Percentiles rank a stretch among this genome's conserved stretches.
phyloP scores from a whole-genome alignment of 108 stramenopile species.

The Stephanodiscus triporus region DNA sequence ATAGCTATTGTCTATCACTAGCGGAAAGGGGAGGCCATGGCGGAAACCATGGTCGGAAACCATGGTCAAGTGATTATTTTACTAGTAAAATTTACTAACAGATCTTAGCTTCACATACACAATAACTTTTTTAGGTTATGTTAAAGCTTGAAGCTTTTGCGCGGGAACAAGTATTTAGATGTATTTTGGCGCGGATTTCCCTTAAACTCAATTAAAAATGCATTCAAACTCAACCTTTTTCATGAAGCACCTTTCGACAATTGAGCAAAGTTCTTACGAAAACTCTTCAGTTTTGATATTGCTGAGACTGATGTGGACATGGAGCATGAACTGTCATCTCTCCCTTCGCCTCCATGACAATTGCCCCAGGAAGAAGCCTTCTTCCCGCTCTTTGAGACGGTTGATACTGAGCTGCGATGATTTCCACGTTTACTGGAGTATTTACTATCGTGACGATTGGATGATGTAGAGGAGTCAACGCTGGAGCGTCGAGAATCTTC shows the following conservation, averaged over 20 bases:
- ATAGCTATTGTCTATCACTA: too few relatives aligned
- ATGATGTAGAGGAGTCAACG: neutral
- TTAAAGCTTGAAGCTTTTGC: too few relatives aligned
- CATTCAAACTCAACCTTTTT: neutral
- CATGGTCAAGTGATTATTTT: too few relatives aligned
- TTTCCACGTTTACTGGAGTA: neutral
- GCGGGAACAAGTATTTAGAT: too few relatives aligned
- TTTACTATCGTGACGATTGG: neutral
- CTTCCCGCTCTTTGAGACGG: neutral
- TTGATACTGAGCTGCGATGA: neutral
- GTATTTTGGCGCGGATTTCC: too few relatives aligned
- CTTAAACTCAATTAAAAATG: too few relatives aligned
- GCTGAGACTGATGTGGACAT: neutral
- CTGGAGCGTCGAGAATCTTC: neutral
- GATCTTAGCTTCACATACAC: too few relatives aligned
- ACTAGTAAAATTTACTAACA: too few relatives aligned
- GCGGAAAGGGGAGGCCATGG: too few relatives aligned
- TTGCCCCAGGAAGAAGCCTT: neutral
- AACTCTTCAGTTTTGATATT: conserved; percentile 11
- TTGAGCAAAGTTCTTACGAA: conserved; percentile 7
- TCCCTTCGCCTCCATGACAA: neutral
- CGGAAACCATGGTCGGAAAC: too few relatives aligned
- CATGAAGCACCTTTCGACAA: neutral
- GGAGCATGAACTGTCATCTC: neutral
- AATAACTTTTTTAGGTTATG: too few relatives aligned